Percentiles rank a stretch among this genome's conserved stretches.
Conservation (phyloP, 768 basidiomycete genomes). For the Leccinum uliginosum region DNA sequence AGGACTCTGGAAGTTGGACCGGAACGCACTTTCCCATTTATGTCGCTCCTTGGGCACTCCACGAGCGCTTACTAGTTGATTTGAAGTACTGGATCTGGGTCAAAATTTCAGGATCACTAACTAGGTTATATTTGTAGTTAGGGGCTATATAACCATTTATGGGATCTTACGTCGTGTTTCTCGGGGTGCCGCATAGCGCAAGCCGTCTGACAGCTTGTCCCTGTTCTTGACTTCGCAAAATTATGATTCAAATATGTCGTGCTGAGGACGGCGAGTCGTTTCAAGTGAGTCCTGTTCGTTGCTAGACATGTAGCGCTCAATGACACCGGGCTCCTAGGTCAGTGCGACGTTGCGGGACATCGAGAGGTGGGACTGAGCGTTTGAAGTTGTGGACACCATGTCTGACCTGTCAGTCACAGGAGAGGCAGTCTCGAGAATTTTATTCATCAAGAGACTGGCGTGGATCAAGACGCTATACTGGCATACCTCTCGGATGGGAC, state of each 20-base stretch:
- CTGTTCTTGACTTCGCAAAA: conserved; percentile 9
- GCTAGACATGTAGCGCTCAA: conserved; percentile 1
- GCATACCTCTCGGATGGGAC: conserved; percentile 80
- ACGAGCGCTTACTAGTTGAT: background rate
- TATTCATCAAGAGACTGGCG: conserved; percentile 64
- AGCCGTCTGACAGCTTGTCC: background rate
- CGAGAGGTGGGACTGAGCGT: conserved; percentile 49
- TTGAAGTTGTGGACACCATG: background rate
- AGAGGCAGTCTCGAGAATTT: conserved; percentile 66
- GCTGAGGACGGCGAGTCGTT: conserved; percentile 62
- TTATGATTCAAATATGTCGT: conserved; percentile 62
- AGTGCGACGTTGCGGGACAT: conserved; percentile 72
- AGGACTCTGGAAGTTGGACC: background rate
- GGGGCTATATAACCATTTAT: conserved; percentile 19
- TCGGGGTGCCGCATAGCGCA: background rate
- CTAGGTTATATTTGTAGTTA: background rate
- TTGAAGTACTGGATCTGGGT: no score
- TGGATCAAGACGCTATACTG: conserved; percentile 64
- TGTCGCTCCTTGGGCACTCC: background rate
- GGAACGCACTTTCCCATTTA: background rate
- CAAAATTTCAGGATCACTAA: no score
- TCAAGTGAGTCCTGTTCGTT: conserved; percentile 38
- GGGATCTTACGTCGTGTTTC: conserved; percentile 19
- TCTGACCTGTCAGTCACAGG: conserved; percentile 33
- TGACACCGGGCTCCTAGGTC: conserved; percentile 27